Evolutionary conservation across 345 rosid species (phyloP).

Genomic region (Hibiscus mutabilis): DNA sequence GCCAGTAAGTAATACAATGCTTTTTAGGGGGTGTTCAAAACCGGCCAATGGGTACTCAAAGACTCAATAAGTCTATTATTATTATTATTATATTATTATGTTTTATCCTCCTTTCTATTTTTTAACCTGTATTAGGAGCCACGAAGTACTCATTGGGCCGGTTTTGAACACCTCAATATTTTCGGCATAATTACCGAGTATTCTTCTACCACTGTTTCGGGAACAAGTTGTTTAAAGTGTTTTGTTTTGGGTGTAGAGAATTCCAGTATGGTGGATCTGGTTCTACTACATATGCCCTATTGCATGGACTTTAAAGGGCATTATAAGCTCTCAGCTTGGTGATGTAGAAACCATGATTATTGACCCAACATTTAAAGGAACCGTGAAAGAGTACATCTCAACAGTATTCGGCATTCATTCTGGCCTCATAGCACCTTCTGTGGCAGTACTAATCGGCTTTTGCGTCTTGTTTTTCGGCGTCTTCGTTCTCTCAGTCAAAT

Average conservation of each 20-base stretch:
- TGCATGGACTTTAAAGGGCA: constrained; percentile 78
- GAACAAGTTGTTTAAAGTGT: not conserved
- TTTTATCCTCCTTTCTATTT: too few species aligned
- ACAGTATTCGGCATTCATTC: constrained; percentile 37
- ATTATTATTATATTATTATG: too few species aligned
- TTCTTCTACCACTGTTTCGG: too few species aligned
- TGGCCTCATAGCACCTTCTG: constrained; percentile 45
- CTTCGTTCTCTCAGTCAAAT: constrained; percentile 55
- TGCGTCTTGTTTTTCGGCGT: constrained; percentile 50
- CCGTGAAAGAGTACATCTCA: constrained; percentile 59
- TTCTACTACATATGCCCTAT: constrained; percentile 77
- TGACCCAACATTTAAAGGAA: constrained; percentile 45
- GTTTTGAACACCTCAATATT: too few species aligned
- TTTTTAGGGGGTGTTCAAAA: not conserved
- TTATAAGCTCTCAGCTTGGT: constrained; percentile 74
- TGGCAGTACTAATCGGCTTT: constrained; percentile 45
- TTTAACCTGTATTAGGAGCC: too few species aligned
- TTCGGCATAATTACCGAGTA: too few species aligned
- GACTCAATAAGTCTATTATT: too few species aligned
- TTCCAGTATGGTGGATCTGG: constrained; percentile 97
- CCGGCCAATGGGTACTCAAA: too few species aligned
- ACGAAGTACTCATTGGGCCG: too few species aligned
- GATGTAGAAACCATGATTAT: constrained; percentile 57
- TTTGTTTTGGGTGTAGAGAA: constrained; percentile 32
- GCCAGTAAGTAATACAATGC: constrained; percentile 44